These are phyloP conservation scores for Ramalina intermedia DNA, from an alignment of 495 filamentous ascomycete genomes.

Conservation along the genomic window DNA sequence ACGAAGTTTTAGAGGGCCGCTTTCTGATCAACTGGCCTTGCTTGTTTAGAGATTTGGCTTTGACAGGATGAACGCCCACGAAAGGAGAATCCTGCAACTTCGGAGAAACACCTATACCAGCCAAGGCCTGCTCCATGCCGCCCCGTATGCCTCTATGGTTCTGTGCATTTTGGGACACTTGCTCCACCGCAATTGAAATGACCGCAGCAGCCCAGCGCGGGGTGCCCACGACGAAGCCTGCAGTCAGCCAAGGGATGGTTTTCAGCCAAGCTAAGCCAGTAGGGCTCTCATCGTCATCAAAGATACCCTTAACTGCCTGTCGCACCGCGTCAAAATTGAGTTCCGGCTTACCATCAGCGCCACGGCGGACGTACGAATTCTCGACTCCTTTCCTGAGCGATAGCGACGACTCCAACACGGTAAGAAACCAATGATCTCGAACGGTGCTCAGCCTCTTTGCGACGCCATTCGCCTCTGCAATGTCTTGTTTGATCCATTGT, in stretches of 20 bases:
- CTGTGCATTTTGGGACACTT: background rate
- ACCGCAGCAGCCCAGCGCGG: slow-evolving; percentile 5
- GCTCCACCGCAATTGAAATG: slow-evolving; percentile 4
- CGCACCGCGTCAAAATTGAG: slow-evolving; percentile 6
- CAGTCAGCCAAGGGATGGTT: slow-evolving; percentile 6
- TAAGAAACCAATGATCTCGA: slow-evolving; percentile 6
- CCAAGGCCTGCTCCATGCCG: slow-evolving; percentile 3
- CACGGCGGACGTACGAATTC: slow-evolving; percentile 3
- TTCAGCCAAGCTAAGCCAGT: slow-evolving; percentile 4
- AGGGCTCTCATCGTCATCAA: slow-evolving; percentile 10
- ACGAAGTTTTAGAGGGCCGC: background rate
- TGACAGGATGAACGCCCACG: background rate
- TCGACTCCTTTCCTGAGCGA: slow-evolving; percentile 3
- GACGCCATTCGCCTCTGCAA: background rate
- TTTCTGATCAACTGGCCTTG: background rate
- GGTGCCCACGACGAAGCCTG: slow-evolving; percentile 5
- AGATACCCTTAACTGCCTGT: slow-evolving; percentile 8
- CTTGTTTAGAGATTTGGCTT: background rate
- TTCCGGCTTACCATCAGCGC: slow-evolving; percentile 5
- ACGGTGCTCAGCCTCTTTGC: background rate
- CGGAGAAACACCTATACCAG: background rate
- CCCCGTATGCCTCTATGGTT: background rate
- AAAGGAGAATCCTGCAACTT: background rate
- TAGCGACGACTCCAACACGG: slow-evolving; percentile 4
- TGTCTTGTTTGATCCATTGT: slow-evolving; percentile 6